A percentile compares a stretch with the other conserved stretches of the same genome.
Conservation (phyloP, 2,329 filamentous ascomycete species). For the Eurotiales sp. region DNA sequence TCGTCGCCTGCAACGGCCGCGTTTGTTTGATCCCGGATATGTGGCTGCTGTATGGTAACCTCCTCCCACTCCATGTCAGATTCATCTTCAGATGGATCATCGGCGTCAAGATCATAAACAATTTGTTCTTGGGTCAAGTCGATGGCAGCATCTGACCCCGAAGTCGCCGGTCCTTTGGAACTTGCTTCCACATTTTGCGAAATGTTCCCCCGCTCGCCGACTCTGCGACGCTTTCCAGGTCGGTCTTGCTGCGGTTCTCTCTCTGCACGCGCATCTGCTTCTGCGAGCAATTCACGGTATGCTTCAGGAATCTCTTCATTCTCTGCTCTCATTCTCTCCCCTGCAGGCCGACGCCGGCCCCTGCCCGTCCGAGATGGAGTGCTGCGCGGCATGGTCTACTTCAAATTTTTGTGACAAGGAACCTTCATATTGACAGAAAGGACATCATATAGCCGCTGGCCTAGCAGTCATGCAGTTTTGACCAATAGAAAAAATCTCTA, state of each 20-base stretch:
- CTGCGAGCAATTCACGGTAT: conserved; percentile 41
- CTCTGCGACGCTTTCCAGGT: conserved; percentile 37
- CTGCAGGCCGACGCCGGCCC: conserved; percentile 14
- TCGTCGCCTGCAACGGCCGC: conserved; percentile 20
- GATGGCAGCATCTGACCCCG: conserved; percentile 10
- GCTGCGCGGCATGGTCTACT: conserved; percentile 16
- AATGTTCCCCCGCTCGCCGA: conserved; percentile 25
- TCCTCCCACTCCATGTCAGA: conserved; percentile 42
- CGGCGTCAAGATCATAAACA: conserved; percentile 34
- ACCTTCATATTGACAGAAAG: neutral
- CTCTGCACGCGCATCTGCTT: conserved; percentile 33
- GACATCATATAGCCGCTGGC: neutral
- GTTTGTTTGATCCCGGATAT: conserved; percentile 21
- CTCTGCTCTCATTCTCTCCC: conserved; percentile 3
- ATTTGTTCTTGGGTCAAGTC: conserved; percentile 25
- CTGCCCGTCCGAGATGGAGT: conserved; percentile 10
- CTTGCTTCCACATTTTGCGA: conserved; percentile 15
- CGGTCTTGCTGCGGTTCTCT: conserved; percentile 21
- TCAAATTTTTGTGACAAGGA: conserved; percentile 6
- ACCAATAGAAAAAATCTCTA: neutral
- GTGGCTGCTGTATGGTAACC: conserved; percentile 45
- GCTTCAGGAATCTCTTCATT: conserved; percentile 33
- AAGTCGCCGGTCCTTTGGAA: conserved; percentile 6
- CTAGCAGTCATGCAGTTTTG: neutral
- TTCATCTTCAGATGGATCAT: conserved; percentile 52